Evolutionary conservation across 73 alveolate species (phyloP).

Genomic region (Tetrahymena malaccensis): DNA sequence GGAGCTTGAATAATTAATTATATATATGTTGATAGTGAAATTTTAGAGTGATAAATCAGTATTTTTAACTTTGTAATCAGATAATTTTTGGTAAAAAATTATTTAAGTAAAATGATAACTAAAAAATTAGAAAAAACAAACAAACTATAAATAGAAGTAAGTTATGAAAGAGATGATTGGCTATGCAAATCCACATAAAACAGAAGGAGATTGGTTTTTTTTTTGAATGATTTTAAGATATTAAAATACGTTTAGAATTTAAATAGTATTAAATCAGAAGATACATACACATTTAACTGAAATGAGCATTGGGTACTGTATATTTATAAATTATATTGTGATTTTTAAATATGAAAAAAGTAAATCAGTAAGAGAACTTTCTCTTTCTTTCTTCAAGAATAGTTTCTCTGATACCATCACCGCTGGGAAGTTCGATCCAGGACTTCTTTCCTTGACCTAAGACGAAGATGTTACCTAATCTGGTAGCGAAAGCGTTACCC

Average conservation of each 20-base stretch:
- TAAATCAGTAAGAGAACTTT: constrained; percentile 8
- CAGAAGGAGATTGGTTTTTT: neutral
- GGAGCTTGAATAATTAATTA: no score
- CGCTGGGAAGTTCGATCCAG: constrained; percentile 76
- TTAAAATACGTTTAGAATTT: neutral
- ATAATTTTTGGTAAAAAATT: neutral
- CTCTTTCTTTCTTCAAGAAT: constrained; percentile 32
- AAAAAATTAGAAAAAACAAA: neutral
- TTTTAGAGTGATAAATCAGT: neutral
- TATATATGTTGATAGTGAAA: no score
- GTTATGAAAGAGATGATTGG: neutral
- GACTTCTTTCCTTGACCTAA: constrained; percentile 93
- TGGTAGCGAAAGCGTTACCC: constrained; percentile 92
- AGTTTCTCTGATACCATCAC: constrained; percentile 56
- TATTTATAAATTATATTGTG: neutral
- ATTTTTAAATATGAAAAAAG: neutral
- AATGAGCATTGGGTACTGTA: neutral
- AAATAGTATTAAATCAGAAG: neutral
- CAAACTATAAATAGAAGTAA: neutral
- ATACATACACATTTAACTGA: neutral
- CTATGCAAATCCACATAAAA: neutral
- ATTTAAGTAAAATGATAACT: neutral
- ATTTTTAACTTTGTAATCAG: neutral
- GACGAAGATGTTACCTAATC: constrained; percentile 87
- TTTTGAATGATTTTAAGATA: neutral